Conservation (phyloP, 2,329 filamentous ascomycete genomes). For the Dactylellina parvicollis region DNA sequence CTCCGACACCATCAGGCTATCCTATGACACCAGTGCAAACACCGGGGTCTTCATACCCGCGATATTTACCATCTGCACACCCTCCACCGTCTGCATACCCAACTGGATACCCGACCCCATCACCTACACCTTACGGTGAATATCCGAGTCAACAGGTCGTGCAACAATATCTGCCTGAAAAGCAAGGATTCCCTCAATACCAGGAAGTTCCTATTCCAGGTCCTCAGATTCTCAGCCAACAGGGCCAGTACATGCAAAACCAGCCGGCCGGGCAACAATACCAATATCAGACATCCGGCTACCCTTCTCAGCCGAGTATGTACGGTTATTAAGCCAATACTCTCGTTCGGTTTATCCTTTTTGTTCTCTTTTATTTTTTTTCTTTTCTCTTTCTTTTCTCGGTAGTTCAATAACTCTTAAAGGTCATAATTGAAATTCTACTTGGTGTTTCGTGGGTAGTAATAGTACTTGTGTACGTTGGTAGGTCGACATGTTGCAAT, state of each 20-base stretch:
- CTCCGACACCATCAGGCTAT: conserved; percentile 8
- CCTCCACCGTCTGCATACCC: conserved; percentile 26
- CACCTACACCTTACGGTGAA: conserved; percentile 9
- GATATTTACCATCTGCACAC: conserved; percentile 33
- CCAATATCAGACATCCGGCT: conserved; percentile 28
- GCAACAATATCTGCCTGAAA: conserved; percentile 24
- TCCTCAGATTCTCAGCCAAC: conserved; percentile 42
- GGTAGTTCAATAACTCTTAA: no score
- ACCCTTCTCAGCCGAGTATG: conserved; percentile 2
- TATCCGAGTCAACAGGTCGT: neutral
- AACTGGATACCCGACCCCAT: conserved; percentile 29
- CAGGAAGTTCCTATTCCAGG: conserved; percentile 49
- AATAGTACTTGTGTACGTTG: no score
- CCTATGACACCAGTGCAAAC: conserved; percentile 27
- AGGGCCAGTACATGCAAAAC: conserved; percentile 40
- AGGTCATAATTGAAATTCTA: no score
- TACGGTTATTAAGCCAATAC: conserved; percentile 18
- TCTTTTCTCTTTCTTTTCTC: no score
- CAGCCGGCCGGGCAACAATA: conserved; percentile 2
- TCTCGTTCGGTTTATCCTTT: neutral
- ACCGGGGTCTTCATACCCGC: conserved; percentile 13
- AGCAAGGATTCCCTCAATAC: conserved; percentile 33
- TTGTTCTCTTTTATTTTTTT: no score
- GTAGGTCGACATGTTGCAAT: no score
- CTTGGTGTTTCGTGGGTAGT: no score